Conservation (phyloP, 176 grass and related monocot species). For the Phyllostachys edulis region DNA sequence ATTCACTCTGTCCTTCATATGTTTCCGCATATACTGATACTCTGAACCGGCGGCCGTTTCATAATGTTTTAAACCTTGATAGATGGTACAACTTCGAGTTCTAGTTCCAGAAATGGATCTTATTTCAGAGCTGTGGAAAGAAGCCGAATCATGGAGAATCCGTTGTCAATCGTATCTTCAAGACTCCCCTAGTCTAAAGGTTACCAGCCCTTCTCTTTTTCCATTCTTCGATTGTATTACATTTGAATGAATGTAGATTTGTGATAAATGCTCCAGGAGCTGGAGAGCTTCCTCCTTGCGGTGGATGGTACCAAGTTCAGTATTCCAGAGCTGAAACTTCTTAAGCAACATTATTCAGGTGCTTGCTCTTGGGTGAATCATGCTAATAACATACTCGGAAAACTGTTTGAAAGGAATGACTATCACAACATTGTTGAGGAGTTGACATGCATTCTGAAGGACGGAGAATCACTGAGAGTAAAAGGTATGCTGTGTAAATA, state of each 20-base stretch:
- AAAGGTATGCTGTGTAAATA: slow-evolving; percentile 52
- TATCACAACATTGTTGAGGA: slow-evolving; percentile 61
- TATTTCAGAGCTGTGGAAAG: slow-evolving; percentile 61
- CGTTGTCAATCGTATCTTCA: slow-evolving; percentile 64
- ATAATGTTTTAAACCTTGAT: slow-evolving; percentile 46
- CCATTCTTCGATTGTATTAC: slow-evolving; percentile 16
- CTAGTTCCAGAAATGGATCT: slow-evolving; percentile 61
- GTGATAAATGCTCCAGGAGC: slow-evolving; percentile 57
- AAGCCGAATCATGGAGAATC: slow-evolving; percentile 75
- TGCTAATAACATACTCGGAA: slow-evolving; percentile 50
- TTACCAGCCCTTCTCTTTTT: slow-evolving; percentile 28
- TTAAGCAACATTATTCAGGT: slow-evolving; percentile 55
- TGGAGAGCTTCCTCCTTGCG: slow-evolving; percentile 63
- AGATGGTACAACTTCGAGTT: slow-evolving; percentile 68
- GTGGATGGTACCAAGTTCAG: slow-evolving; percentile 54
- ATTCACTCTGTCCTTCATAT: slow-evolving; percentile 27
- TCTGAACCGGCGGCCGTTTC: background rate
- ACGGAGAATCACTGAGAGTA: slow-evolving; percentile 57
- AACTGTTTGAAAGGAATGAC: slow-evolving; percentile 54
- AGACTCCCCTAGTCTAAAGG: slow-evolving; percentile 59
- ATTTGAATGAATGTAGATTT: slow-evolving; percentile 2
- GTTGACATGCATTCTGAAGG: slow-evolving; percentile 59
- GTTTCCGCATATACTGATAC: slow-evolving; percentile 28
- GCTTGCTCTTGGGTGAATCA: slow-evolving; percentile 63
- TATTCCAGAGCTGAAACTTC: slow-evolving; percentile 73